phyloP scores from a whole-genome alignment of 306 rosid genomes.

The Cajanus cajan region DNA sequence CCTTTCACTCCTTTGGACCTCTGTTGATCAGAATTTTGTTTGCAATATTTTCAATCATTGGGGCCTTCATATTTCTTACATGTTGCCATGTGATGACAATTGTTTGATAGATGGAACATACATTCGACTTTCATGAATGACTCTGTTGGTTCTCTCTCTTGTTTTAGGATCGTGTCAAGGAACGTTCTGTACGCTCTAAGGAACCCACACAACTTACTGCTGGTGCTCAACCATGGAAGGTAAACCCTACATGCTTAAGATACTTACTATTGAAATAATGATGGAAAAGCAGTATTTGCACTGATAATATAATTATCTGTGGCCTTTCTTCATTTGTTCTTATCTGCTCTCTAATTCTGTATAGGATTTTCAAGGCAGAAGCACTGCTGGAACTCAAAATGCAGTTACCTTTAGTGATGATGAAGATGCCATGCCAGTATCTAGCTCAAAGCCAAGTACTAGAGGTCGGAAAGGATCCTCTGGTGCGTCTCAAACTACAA shows the following conservation, averaged over 20 bases:
- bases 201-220: constrained; percentile 49
- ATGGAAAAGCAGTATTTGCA: neutral
- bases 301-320: neutral
- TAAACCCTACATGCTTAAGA: constrained; percentile 34
- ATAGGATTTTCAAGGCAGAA: constrained; percentile 62
- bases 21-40: constrained; percentile 12
- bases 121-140: constrained; percentile 3
- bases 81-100: constrained; percentile 27
- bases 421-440: constrained; percentile 62
- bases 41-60: constrained; percentile 9
- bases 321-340: constrained; percentile 21
- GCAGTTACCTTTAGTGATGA: constrained; percentile 90
- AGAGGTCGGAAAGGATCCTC: constrained; percentile 75
- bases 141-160: constrained; percentile 5
- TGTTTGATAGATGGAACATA: constrained; percentile 20
- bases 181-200: constrained; percentile 59
- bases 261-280: constrained; percentile 14
- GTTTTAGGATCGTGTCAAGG: constrained; percentile 81
- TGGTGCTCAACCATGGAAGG: constrained; percentile 55
- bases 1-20: no score
- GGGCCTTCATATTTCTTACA: constrained; percentile 1
- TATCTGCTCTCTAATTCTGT: constrained; percentile 25
- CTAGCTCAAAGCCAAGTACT: constrained; percentile 55
- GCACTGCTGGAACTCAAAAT: constrained; percentile 60
- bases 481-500: constrained; percentile 51